These are phyloP conservation scores for Alternaria novae-zelandiae DNA, from an alignment of 2,329 filamentous ascomycete genomes.

Conservation along the genomic window DNA sequence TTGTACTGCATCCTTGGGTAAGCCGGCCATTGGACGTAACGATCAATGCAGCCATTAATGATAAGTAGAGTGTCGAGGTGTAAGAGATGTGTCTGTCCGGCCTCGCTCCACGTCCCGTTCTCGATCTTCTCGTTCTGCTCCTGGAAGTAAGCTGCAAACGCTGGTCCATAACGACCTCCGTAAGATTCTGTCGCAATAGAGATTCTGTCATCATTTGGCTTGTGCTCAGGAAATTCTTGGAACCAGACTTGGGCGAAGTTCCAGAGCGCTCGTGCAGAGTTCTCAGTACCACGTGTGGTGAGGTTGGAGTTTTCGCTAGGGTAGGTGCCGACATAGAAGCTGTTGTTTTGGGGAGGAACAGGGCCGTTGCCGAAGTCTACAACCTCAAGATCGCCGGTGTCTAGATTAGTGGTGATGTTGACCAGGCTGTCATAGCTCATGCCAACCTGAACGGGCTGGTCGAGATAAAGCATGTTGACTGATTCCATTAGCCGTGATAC, in stretches of 20 bases:
- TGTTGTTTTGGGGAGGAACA: slow-evolving; percentile 58
- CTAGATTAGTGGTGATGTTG: slow-evolving; percentile 45
- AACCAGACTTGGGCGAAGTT: slow-evolving; percentile 67
- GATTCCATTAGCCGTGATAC: background rate
- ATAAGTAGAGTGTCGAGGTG: slow-evolving; percentile 61
- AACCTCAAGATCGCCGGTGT: slow-evolving; percentile 27
- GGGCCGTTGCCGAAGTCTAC: slow-evolving; percentile 36
- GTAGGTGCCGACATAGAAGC: slow-evolving; percentile 61
- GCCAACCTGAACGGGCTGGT: slow-evolving; percentile 66
- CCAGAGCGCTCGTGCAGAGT: slow-evolving; percentile 64
- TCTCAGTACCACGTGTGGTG: slow-evolving; percentile 59
- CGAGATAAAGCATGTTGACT: slow-evolving; percentile 65
- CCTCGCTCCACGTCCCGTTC: slow-evolving; percentile 44
- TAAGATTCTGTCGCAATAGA: slow-evolving; percentile 60
- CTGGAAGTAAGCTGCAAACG: slow-evolving; percentile 62
- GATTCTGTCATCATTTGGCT: slow-evolving; percentile 63
- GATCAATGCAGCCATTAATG: slow-evolving; percentile 64
- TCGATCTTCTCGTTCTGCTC: slow-evolving; percentile 63
- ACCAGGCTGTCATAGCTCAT: slow-evolving; percentile 51
- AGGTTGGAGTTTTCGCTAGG: slow-evolving; percentile 52
- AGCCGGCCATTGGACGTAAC: slow-evolving; percentile 54
- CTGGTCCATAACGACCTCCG: slow-evolving; percentile 65
- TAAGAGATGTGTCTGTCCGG: slow-evolving; percentile 45
- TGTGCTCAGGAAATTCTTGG: slow-evolving; percentile 67
- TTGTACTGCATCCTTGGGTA: slow-evolving; percentile 62